These are phyloP conservation scores for Nitzschia sp. DNA, from an alignment of 108 stramenopile species.

Conservation along the genomic window DNA sequence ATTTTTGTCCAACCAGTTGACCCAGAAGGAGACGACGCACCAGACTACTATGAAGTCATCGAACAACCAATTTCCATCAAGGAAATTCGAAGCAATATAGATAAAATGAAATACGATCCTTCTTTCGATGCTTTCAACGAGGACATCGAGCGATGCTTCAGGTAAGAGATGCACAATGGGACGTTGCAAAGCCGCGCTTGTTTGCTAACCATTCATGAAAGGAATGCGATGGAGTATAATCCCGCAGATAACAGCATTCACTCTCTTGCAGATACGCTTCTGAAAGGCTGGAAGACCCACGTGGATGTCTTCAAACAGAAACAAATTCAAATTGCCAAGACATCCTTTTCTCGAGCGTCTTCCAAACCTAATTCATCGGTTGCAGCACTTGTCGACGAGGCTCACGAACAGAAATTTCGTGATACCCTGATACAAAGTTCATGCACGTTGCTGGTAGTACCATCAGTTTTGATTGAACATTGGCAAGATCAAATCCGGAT, in stretches of 20 bases:
- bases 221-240: constrained; percentile 88
- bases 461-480: constrained; percentile 65
- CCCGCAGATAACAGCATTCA: constrained; percentile 60
- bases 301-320: constrained; percentile 52
- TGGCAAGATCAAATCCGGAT: constrained; percentile 76
- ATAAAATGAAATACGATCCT: constrained; percentile 24
- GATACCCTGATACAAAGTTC: constrained; percentile 48
- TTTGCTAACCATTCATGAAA: background rate
- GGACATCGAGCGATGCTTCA: constrained; percentile 35
- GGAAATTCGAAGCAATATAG: constrained; percentile 37
- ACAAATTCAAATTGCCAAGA: constrained; percentile 45
- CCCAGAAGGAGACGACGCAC: constrained; percentile 44
- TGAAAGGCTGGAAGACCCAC: constrained; percentile 33
- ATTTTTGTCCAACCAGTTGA: constrained; percentile 29
- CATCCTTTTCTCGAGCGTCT: constrained; percentile 42
- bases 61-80: constrained; percentile 60
- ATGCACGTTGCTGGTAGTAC: constrained; percentile 75
- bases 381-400: constrained; percentile 50
- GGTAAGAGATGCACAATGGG: background rate
- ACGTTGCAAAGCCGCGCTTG: too few species aligned
- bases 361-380: constrained; percentile 51
- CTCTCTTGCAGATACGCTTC: constrained; percentile 59
- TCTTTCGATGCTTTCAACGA: constrained; percentile 45
- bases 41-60: constrained; percentile 73
- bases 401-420: constrained; percentile 35